A percentile compares a stretch with the other conserved stretches of the same genome.
phyloP scores from a whole-genome alignment of 2,329 filamentous ascomycete genomes.

The Sclerotinia minor region DNA sequence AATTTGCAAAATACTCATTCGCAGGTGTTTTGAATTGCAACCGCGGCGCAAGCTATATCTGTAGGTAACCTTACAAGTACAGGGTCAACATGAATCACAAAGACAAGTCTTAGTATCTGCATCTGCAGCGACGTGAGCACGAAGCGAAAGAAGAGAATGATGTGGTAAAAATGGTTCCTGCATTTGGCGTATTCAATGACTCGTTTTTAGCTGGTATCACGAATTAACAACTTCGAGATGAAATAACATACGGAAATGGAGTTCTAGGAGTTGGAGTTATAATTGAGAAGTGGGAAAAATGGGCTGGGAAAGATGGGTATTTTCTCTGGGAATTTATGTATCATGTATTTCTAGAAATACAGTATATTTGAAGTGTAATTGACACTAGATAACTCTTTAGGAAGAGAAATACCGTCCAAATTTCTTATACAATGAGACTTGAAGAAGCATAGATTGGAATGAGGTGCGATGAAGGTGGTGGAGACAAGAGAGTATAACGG shows the following conservation, averaged over 20 bases:
- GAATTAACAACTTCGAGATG: background rate
- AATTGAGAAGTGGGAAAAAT: too few species aligned
- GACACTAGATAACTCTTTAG: background rate
- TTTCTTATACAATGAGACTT: background rate
- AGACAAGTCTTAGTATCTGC: background rate
- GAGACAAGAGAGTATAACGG: too few species aligned
- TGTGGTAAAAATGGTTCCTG: background rate
- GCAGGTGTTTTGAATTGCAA: conserved; percentile 30
- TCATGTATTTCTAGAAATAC: background rate
- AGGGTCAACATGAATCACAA: background rate
- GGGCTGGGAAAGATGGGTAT: background rate
- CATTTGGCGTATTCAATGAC: background rate
- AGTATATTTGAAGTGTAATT: background rate
- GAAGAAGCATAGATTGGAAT: background rate
- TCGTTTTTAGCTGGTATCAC: background rate
- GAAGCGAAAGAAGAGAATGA: background rate
- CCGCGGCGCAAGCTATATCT: conserved; percentile 32
- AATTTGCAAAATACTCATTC: conserved; percentile 28
- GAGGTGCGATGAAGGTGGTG: background rate
- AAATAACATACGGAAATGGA: too few species aligned
- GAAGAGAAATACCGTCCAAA: background rate
- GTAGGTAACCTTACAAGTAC: conserved; percentile 27
- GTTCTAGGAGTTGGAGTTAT: too few species aligned
- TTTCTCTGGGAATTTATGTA: background rate
- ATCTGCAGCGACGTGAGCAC: background rate